These are phyloP conservation scores for Gigaspora rosea DNA, from an alignment of 192 early-diverging fungal genomes.

Conservation along the genomic window DNA sequence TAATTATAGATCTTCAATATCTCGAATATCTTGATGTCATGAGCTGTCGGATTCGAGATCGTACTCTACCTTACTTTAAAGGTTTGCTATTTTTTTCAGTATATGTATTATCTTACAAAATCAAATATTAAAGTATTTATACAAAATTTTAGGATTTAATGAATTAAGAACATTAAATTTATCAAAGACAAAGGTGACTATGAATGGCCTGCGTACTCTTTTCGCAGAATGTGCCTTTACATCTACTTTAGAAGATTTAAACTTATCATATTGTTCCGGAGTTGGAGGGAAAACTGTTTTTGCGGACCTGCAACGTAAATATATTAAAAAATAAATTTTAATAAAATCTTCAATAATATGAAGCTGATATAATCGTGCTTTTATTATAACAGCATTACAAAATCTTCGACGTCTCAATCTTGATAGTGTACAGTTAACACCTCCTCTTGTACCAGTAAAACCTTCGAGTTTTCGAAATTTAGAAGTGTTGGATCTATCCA, in stretches of 20 bases:
- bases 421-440: background rate
- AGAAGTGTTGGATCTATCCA: background rate
- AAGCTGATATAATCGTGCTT: background rate
- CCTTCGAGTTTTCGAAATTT: background rate
- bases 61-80: too few relatives aligned
- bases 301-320: slow-evolving; percentile 6
- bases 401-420: background rate
- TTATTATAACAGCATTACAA: background rate
- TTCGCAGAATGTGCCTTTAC: background rate
- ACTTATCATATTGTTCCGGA: background rate
- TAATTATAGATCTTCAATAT: too few relatives aligned
- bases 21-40: too few relatives aligned
- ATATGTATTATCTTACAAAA: background rate
- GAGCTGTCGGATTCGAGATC: too few relatives aligned
- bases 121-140: background rate
- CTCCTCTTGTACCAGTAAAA: background rate
- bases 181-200: slow-evolving; percentile 8
- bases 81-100: background rate
- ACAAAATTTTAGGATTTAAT: background rate
- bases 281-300: background rate
- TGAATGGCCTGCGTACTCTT: background rate
- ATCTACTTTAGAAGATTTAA: background rate
- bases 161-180: background rate
- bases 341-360: too few relatives aligned
- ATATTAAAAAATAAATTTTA: too few relatives aligned